These are phyloP conservation scores for Aspergillus leporis DNA, from an alignment of 495 filamentous ascomycete species.

Conservation along the genomic window DNA sequence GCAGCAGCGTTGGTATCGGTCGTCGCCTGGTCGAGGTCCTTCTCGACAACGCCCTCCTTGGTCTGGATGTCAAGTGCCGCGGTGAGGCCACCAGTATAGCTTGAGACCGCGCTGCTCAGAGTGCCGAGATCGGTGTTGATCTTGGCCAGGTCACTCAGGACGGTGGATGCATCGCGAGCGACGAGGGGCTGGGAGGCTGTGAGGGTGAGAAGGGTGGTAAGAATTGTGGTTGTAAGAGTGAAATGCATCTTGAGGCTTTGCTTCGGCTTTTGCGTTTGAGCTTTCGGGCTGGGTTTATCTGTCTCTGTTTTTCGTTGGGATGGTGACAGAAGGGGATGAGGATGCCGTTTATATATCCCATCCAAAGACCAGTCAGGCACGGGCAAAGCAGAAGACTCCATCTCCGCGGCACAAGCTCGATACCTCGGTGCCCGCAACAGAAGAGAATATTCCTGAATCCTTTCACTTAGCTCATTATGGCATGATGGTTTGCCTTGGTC, in stretches of 20 bases:
- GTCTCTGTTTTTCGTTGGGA: neutral
- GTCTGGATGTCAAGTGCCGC: conserved; percentile 9
- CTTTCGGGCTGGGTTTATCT: neutral
- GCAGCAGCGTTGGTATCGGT: conserved; percentile 1
- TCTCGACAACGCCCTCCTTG: conserved; percentile 5
- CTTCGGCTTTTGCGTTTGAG: neutral
- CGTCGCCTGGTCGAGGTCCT: neutral
- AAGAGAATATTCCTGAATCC: neutral
- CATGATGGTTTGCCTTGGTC: neutral
- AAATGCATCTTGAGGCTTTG: conserved; percentile 5
- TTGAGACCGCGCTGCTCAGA: conserved; percentile 7
- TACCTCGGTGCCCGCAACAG: too few species aligned
- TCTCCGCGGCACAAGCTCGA: too few species aligned
- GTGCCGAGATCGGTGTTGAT: conserved; percentile 5
- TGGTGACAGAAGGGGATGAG: neutral
- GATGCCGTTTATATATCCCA: neutral
- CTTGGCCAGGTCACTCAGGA: conserved; percentile 5
- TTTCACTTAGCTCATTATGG: neutral
- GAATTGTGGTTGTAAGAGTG: neutral
- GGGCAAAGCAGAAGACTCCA: too few species aligned
- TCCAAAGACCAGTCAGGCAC: neutral
- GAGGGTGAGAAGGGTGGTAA: conserved; percentile 4
- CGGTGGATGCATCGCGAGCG: conserved; percentile 4
- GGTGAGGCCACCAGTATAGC: conserved; percentile 3
- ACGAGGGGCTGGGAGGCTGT: conserved; percentile 3